Evolutionary conservation across 78 protist genomes (phyloP).

Genomic region (Planoprotostelium fungivorum): DNA sequence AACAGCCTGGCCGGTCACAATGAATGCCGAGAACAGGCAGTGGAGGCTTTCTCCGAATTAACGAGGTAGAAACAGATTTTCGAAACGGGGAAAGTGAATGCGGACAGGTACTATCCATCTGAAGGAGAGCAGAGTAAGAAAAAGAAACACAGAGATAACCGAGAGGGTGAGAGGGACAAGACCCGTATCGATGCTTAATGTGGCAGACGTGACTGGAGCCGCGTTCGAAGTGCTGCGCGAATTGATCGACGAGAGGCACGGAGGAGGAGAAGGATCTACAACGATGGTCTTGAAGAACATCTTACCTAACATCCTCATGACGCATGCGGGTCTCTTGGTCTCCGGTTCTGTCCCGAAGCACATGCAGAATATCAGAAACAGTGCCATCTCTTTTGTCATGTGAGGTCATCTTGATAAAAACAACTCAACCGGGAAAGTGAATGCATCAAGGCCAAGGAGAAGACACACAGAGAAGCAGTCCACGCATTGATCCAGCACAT

Average conservation of each 20-base stretch:
- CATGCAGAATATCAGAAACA: not conserved
- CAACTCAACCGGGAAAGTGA: not conserved
- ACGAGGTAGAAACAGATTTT: not conserved
- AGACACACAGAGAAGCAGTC: not conserved
- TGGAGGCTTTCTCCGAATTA: not conserved
- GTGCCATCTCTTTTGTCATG: not conserved
- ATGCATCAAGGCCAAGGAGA: not conserved
- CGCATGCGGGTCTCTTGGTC: not conserved
- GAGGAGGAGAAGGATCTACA: not conserved
- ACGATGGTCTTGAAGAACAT: not conserved
- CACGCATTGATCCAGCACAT: conserved; percentile 24
- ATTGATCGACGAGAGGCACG: not conserved
- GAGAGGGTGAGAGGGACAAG: too few species aligned
- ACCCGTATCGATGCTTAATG: too few species aligned
- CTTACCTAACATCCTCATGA: not conserved
- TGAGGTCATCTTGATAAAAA: not conserved
- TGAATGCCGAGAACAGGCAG: not conserved
- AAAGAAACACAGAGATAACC: too few species aligned
- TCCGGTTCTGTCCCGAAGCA: not conserved
- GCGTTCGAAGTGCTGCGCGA: not conserved
- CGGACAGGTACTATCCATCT: not conserved
- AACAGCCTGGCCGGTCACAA: not conserved
- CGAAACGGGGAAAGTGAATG: not conserved
- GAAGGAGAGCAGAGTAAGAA: too few species aligned
- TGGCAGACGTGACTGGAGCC: not conserved